A percentile compares a stretch with the other conserved stretches of the same genome.
phyloP scores from a whole-genome alignment of 306 rosid species.

The Trifolium pratense region DNA sequence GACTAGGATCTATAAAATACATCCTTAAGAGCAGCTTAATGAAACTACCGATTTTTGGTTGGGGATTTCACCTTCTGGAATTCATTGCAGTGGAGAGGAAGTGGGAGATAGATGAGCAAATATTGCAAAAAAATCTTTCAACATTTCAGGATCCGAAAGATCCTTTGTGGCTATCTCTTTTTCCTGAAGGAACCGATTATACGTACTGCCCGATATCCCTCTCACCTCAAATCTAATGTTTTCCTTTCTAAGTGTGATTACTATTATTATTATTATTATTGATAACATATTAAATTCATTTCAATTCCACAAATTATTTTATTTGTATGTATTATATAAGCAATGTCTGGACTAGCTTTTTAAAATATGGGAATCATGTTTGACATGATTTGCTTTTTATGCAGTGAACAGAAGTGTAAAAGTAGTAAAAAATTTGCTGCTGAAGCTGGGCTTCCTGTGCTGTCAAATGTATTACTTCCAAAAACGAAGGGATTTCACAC shows the following conservation, averaged over 20 bases:
- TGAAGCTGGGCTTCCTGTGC: constrained; percentile 73
- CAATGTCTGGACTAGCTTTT: constrained; percentile 38
- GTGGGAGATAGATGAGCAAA: constrained; percentile 84
- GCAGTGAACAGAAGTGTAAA: constrained; percentile 79
- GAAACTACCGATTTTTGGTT: constrained; percentile 92
- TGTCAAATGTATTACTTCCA: constrained; percentile 81
- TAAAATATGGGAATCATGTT: constrained; percentile 30
- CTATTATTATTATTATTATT: constrained; percentile 16
- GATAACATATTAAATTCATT: constrained; percentile 1
- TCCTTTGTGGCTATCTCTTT: constrained; percentile 86
- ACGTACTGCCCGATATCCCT: constrained; percentile 61
- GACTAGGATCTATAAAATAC: constrained; percentile 80
- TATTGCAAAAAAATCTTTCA: constrained; percentile 60
- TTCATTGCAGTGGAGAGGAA: constrained; percentile 91
- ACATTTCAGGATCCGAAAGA: constrained; percentile 68
- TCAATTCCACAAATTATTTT: constrained; percentile 22
- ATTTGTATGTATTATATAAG: constrained; percentile 18
- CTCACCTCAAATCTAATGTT: constrained; percentile 31
- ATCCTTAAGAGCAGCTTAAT: constrained; percentile 92
- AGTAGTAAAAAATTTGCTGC: constrained; percentile 70
- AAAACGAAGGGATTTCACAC: constrained; percentile 89
- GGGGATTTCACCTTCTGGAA: constrained; percentile 96
- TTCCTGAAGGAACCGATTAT: constrained; percentile 98
- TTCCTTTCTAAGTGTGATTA: constrained; percentile 24
- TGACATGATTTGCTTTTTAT: constrained; percentile 40